phyloP scores from a whole-genome alignment of 2,329 filamentous ascomycete species.

The Ceratocystis colombiana region DNA sequence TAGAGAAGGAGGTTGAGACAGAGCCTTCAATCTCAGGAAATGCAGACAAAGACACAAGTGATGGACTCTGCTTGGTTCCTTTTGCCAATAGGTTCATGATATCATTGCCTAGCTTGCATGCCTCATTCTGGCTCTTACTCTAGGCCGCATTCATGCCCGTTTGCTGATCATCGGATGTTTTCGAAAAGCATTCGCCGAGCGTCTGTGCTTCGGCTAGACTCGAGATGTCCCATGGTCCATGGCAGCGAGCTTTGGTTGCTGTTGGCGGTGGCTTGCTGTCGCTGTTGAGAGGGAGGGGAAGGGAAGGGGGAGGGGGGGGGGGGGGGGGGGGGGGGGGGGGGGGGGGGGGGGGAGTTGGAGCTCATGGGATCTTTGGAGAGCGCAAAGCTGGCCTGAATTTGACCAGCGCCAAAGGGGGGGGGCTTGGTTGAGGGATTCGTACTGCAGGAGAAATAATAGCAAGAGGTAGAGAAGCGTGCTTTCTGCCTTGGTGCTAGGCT shows the following conservation, averaged over 20 bases:
- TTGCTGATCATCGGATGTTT: conserved; percentile 11
- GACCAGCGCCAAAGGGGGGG: not conserved
- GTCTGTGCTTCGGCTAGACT: conserved; percentile 7
- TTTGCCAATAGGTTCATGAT: not conserved
- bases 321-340: not conserved
- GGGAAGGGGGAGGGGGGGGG: not conserved
- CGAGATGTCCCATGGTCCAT: not conserved
- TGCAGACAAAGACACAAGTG: not conserved
- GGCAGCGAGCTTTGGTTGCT: not conserved
- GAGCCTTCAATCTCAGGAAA: not conserved
- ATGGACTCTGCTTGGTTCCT: not conserved
- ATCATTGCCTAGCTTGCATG: not conserved
- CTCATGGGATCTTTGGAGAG: conserved; percentile 1
- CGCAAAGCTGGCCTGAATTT: not conserved
- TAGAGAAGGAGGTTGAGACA: not conserved
- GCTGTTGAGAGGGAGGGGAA: not conserved
- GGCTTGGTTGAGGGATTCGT: not conserved
- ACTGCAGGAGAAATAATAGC: not conserved
- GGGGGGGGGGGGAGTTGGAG: not conserved
- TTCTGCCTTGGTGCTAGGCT: not conserved
- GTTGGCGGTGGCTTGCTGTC: not conserved
- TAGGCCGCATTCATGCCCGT: not conserved
- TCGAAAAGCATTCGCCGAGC: not conserved
- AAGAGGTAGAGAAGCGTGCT: not conserved
- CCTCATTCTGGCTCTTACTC: not conserved